Evolutionary conservation across 768 basidiomycete species (phyloP).

Genomic region (Lactarius evosmus): DNA sequence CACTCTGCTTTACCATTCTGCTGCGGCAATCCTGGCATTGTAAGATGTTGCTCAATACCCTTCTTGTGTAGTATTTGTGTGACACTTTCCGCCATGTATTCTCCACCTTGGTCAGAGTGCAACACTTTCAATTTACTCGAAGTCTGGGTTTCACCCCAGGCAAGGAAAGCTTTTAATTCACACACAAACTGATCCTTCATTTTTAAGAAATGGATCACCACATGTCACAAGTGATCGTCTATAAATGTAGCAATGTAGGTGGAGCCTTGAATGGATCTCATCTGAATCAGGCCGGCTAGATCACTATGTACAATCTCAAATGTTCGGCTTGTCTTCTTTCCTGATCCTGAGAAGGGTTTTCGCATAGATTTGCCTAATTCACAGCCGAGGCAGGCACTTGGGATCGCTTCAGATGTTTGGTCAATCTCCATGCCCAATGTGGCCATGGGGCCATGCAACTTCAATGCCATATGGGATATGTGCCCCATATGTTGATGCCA

Average conservation of each 20-base stretch:
- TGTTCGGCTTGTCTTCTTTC: neutral
- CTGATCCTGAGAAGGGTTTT: neutral
- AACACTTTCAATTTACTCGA: constrained; percentile 35
- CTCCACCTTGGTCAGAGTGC: constrained; percentile 35
- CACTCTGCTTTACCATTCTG: constrained; percentile 46
- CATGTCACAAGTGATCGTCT: neutral
- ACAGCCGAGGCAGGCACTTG: neutral
- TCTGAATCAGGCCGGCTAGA: neutral
- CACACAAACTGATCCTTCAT: neutral
- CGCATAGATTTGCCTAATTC: neutral
- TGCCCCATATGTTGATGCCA: constrained; percentile 5
- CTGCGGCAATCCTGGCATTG: constrained; percentile 42
- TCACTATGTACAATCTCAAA: neutral
- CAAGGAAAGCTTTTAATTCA: constrained; percentile 1
- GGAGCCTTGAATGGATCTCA: neutral
- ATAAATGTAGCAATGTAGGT: neutral
- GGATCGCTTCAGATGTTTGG: neutral
- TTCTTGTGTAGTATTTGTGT: constrained; percentile 32
- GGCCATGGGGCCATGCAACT: neutral
- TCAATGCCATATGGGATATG: neutral
- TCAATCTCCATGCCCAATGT: neutral
- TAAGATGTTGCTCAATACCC: constrained; percentile 41
- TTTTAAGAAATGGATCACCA: neutral
- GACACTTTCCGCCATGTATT: constrained; percentile 34
- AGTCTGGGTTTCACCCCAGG: constrained; percentile 36